Percentiles rank a stretch among this genome's conserved stretches.
Conservation (phyloP, 2,329 filamentous ascomycete genomes). For the Harringtonia aguacate region DNA sequence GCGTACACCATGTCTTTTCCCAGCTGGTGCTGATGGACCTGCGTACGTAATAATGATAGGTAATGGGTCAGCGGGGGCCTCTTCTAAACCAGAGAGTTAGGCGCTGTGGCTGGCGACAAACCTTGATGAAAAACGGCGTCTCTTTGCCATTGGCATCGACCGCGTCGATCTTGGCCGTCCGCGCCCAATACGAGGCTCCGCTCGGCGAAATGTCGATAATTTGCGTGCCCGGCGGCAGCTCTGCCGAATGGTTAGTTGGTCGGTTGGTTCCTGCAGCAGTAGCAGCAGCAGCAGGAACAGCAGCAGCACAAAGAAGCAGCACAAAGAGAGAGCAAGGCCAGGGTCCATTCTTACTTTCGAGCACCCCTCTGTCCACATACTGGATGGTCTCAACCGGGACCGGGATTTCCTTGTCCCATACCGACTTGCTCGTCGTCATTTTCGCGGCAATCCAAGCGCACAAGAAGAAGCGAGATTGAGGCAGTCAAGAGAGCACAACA, state of each 20-base stretch:
- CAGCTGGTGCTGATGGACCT: constrained; percentile 7
- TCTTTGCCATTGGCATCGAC: constrained; percentile 12
- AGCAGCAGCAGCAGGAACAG: no score
- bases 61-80: background rate
- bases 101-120: no score
- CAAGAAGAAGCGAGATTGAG: no score
- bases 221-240: constrained; percentile 9
- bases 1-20: constrained; percentile 20
- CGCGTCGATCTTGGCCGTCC: constrained; percentile 21
- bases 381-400: constrained; percentile 8
- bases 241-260: no score
- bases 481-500: no score
- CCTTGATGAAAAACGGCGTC: constrained; percentile 22
- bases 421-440: constrained; percentile 5
- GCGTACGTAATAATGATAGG: constrained; percentile 17
- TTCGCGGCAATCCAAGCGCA: no score
- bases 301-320: no score
- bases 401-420: constrained; percentile 10
- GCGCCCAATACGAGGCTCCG: constrained; percentile 14
- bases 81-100: no score
- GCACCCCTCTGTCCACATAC: constrained; percentile 11
- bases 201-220: constrained; percentile 5
- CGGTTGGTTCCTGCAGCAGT: no score
- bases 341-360: background rate
- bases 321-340: background rate